A percentile compares a stretch with the other conserved stretches of the same genome.
phyloP scores from a whole-genome alignment of 2,329 filamentous ascomycete genomes.

The Stylonectria norvegica region DNA sequence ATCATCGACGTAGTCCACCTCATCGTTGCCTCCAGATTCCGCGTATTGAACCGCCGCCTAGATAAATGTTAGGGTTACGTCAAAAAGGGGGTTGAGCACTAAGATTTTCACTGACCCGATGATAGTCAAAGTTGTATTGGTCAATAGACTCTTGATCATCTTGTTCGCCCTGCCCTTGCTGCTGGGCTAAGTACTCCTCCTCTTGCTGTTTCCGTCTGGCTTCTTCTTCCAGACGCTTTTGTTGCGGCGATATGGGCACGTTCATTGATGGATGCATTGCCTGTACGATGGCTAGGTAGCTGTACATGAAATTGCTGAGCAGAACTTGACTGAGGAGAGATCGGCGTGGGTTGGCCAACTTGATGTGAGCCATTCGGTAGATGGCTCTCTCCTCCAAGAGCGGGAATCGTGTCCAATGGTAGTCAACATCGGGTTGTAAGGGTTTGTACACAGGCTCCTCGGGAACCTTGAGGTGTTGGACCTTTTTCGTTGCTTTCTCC shows the following conservation, averaged over 20 bases:
- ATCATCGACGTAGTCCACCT: conserved; percentile 50
- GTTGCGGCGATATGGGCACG: conserved; percentile 78
- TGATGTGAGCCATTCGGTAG: conserved; percentile 98
- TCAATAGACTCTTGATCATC: conserved; percentile 47
- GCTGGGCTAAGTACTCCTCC: conserved; percentile 46
- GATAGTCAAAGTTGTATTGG: conserved; percentile 53
- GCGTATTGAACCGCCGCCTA: conserved; percentile 47
- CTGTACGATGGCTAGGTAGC: conserved; percentile 96
- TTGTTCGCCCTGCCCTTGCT: conserved; percentile 43
- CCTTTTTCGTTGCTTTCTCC: conserved; percentile 71
- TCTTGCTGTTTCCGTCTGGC: conserved; percentile 48
- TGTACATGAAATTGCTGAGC: conserved; percentile 99
- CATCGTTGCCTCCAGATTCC: conserved; percentile 40
- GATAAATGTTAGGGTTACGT: conserved; percentile 3
- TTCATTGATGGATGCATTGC: conserved; percentile 97
- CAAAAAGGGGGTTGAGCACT: neutral
- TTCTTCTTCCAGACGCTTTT: conserved; percentile 59
- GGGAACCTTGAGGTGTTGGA: conserved; percentile 69
- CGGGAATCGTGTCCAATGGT: conserved; percentile 92
- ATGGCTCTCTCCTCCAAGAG: conserved; percentile 95
- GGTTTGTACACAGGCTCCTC: conserved; percentile 72
- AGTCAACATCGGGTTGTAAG: conserved; percentile 84
- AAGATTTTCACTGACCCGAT: conserved; percentile 41
- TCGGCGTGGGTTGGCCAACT: conserved; percentile 92
- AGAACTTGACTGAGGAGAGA: conserved; percentile 92